phyloP scores from a whole-genome alignment of 1,139 yeast genomes.

The Ashbya aceris region DNA sequence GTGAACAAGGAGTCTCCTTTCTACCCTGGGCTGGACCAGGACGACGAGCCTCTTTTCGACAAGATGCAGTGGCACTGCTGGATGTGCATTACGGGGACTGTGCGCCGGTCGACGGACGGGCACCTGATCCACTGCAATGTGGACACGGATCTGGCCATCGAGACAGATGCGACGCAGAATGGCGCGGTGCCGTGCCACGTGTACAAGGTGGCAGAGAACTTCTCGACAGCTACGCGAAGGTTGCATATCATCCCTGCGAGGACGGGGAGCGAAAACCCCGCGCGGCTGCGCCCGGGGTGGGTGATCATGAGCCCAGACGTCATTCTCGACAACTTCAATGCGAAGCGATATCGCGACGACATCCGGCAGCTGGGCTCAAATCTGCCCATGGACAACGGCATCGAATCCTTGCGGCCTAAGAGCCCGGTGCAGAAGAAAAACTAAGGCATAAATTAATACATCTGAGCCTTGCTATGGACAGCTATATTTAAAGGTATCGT shows the following conservation, averaged over 20 bases:
- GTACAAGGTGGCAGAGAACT: conserved; percentile 82
- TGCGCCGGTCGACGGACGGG: conserved; percentile 72
- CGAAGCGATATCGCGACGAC: conserved; percentile 36
- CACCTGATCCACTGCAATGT: conserved; percentile 86
- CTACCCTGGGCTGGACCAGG: conserved; percentile 43
- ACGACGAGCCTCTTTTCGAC: conserved; percentile 38
- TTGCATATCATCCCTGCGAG: conserved; percentile 73
- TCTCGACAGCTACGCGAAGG: conserved; percentile 71
- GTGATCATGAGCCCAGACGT: conserved; percentile 82
- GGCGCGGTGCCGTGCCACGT: conserved; percentile 66
- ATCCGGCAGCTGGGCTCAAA: conserved; percentile 37
- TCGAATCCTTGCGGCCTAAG: conserved; percentile 75
- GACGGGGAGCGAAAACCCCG: conserved; percentile 54
- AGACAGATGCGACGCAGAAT: conserved; percentile 30
- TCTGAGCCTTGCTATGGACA: background rate
- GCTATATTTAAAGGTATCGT: background rate
- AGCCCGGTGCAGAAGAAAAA: conserved; percentile 44
- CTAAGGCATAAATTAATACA: background rate
- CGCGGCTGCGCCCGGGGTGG: conserved; percentile 80
- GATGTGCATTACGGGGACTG: conserved; percentile 95
- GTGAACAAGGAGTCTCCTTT: conserved; percentile 50
- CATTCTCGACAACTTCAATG: conserved; percentile 58
- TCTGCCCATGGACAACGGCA: conserved; percentile 61
- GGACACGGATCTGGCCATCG: conserved; percentile 77
- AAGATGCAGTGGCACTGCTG: conserved; percentile 87